Evolutionary conservation across 2,329 filamentous ascomycete species (phyloP), one percentile per base, ranked within the genome.

Genomic region (Nemania sp.): DNA sequence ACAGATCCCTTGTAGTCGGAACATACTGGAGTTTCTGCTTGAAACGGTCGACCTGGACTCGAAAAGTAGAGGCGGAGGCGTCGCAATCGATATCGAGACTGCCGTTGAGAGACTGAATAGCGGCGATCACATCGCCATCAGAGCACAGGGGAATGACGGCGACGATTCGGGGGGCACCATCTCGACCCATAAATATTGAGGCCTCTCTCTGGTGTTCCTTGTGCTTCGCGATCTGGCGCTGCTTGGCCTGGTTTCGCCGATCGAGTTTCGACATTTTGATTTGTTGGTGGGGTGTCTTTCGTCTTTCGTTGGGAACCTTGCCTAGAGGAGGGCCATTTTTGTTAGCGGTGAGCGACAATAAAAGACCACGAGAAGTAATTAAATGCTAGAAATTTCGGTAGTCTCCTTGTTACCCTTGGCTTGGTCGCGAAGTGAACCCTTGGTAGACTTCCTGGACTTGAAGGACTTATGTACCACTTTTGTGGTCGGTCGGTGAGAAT

Each of bases 231-330:
- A 89, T 77, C 66, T 93, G 89, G 72, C 88, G 86, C 78, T 99
- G 94, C 73, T 93, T 93, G 64, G 91, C 90, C 77, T 96, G 91
- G 73, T 99, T 97, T 65, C 91, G 86, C 56, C 94, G 88, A 73
- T 96, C 91, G 71, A 99, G 83, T 75, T 97, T 99, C 54, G 91
- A 96, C 90, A 97, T 93, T n/a, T n/a, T n/a, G 75, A 97, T 84
- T 76, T 96, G 91, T 72, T 99, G 94, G 72, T 96, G 91, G 50
- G 90, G 90, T 14, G 93, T 96, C 73, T 90, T 95, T 68, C 22
- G 93, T 95, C 73, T 90, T 94, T 68, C 93, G 86, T 65, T 80
- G 79, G 57, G 87, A 44, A 93, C 81, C 73, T 94, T 94, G 69
- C 92, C 90, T 94, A 53, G 31, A 24, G 24, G n/a, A n/a, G n/a